phyloP scores from a whole-genome alignment of 1,284 basidiomycete species.

The Cutaneotrichosporon curvatum region DNA sequence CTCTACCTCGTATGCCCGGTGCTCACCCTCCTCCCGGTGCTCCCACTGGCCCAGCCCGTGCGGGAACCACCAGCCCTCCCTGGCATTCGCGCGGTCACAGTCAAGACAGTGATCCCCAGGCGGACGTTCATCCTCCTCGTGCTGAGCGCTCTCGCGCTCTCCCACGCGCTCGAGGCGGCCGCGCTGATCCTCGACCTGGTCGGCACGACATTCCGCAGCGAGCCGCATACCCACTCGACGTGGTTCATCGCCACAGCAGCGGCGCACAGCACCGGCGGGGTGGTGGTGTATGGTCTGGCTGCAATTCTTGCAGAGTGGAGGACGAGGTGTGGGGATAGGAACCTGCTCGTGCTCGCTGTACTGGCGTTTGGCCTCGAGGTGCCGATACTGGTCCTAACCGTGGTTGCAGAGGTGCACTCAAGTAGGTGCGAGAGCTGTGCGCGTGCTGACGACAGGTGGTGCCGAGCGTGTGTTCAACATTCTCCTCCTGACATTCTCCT shows the following conservation, averaged over 20 bases:
- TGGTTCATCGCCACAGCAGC: constrained; percentile 12
- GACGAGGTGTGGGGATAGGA: constrained; percentile 27
- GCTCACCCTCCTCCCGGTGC: constrained; percentile 31
- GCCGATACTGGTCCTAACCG: constrained; percentile 31
- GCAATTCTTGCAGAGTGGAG: constrained; percentile 31
- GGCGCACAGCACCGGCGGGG: constrained; percentile 28
- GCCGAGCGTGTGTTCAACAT: constrained; percentile 27
- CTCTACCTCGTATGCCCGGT: constrained; percentile 19
- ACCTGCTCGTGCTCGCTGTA: constrained; percentile 23
- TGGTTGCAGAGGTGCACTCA: constrained; percentile 23
- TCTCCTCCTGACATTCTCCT: constrained; percentile 31
- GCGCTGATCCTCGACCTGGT: constrained; percentile 27
- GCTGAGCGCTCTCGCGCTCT: constrained; percentile 26
- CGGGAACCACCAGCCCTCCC: constrained; percentile 5
- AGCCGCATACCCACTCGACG: constrained; percentile 3
- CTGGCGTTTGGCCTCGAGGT: constrained; percentile 32
- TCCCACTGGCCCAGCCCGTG: constrained; percentile 16
- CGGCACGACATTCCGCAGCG: constrained; percentile 2
- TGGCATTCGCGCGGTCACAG: constrained; percentile 35
- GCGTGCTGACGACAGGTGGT: constrained; percentile 7
- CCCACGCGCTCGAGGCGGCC: constrained; percentile 23
- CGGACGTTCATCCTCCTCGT: constrained; percentile 29
- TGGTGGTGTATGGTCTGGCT: constrained; percentile 28
- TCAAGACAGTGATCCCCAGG: constrained; percentile 35
- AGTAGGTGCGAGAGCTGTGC: constrained; percentile 26